Conservation (phyloP, 306 rosid genomes). For the Castanea crenata region DNA sequence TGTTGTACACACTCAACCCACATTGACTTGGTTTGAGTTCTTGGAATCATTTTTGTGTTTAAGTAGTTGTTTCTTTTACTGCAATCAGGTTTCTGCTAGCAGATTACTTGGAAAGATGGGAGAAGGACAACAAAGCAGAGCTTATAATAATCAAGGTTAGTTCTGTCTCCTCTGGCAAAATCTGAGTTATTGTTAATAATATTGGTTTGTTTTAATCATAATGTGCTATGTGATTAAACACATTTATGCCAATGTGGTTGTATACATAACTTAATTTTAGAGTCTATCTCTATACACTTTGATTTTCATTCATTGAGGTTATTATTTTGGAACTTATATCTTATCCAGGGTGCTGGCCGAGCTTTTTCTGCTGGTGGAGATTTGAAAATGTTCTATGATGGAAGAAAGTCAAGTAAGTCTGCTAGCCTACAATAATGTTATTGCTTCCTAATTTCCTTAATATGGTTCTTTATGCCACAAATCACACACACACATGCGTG, state of each 20-base stretch:
- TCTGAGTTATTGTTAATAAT: not conserved
- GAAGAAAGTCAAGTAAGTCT: conserved; percentile 58
- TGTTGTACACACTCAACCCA: not conserved
- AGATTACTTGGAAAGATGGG: conserved; percentile 82
- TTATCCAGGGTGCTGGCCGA: conserved; percentile 80
- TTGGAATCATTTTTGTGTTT: not conserved
- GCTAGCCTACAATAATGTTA: not conserved
- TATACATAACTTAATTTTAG: not conserved
- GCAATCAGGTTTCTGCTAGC: conserved; percentile 74
- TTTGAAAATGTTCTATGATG: conserved; percentile 81
- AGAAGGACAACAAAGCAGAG: conserved; percentile 69
- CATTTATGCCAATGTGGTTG: not conserved
- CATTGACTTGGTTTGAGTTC: not conserved
- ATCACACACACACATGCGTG: not conserved
- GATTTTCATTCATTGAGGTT: not conserved
- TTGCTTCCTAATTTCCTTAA: not conserved
- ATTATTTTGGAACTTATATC: conserved; percentile 2
- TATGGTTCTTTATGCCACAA: not conserved
- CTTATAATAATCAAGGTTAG: conserved; percentile 79
- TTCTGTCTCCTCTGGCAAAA: conserved; percentile 13
- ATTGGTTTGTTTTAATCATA: not conserved
- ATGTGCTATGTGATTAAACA: not conserved
- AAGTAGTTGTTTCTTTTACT: not conserved
- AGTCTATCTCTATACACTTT: not conserved
- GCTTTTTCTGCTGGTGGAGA: conserved; percentile 97